These are phyloP conservation scores for Harringtonia lauricola DNA, from an alignment of 2,329 filamentous ascomycete genomes.

Conservation along the genomic window DNA sequence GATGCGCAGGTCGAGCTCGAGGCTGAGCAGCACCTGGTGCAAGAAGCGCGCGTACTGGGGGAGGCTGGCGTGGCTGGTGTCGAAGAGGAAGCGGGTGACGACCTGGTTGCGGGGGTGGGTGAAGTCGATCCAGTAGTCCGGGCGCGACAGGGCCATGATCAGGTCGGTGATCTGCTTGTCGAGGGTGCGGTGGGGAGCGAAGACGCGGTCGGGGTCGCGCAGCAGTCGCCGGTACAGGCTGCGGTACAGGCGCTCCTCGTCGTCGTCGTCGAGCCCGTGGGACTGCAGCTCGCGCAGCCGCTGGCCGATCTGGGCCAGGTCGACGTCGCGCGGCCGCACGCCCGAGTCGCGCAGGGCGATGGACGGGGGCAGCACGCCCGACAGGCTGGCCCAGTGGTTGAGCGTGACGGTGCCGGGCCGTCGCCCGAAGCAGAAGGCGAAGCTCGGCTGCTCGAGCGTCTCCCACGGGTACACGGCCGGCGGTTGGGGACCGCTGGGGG, in stretches of 20 bases:
- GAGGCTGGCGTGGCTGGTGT: slow-evolving; percentile 43
- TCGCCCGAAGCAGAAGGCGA: slow-evolving; percentile 54
- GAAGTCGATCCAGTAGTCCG: slow-evolving; percentile 60
- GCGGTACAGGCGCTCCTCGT: slow-evolving; percentile 47
- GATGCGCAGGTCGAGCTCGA: slow-evolving; percentile 62
- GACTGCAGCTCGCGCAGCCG: slow-evolving; percentile 47
- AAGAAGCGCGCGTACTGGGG: slow-evolving; percentile 56
- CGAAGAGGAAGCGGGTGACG: slow-evolving; percentile 61
- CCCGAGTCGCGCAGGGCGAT: slow-evolving; percentile 49
- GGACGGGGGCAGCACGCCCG: slow-evolving; percentile 41
- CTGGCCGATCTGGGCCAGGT: slow-evolving; percentile 44
- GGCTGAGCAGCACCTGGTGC: slow-evolving; percentile 63
- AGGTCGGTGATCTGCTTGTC: slow-evolving; percentile 65
- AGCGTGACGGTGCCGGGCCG: slow-evolving; percentile 61
- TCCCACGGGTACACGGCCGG: slow-evolving; percentile 47
- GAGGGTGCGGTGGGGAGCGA: slow-evolving; percentile 50
- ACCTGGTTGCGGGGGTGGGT: slow-evolving; percentile 60
- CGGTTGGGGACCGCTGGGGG: slow-evolving; percentile 15
- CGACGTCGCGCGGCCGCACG: slow-evolving; percentile 48
- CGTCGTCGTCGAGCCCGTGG: slow-evolving; percentile 40
- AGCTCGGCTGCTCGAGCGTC: slow-evolving; percentile 64
- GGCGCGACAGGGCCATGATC: slow-evolving; percentile 56
- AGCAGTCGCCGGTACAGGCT: slow-evolving; percentile 59
- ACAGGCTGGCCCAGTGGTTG: slow-evolving; percentile 55
- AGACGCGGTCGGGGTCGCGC: slow-evolving; percentile 52